Evolutionary conservation across 129 eudicot genomes (phyloP), one percentile per base, ranked within the genome.

Genomic region (Rutidosis leptorrhynchoides): DNA sequence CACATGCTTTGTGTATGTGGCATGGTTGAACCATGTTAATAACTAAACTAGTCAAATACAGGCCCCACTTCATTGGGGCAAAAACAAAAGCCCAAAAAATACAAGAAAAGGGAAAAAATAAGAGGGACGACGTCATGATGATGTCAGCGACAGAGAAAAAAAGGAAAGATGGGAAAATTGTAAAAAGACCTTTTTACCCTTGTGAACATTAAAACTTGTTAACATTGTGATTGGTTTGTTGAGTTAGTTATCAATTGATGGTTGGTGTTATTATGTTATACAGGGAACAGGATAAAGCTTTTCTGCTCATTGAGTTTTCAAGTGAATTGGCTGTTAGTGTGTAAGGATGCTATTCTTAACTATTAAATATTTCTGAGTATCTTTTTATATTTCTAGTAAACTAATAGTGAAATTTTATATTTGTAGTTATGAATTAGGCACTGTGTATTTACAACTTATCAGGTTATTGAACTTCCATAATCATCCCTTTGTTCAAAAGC

Each of bases 381-480:
- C 1, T 22, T 74, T 15, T 46, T 12, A 46, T 16, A 45, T 15
- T 46, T 12, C 30, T 16, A 45, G 3, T 23, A 65, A 56, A 40
- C 23, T 40, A 25, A 40, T 20, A 12, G 27, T 68, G 19, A 62
- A 48, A 27, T 45, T 65, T 61, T 59, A 11, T 58, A 6, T 16
- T 69, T 65, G 11, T 81, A 87, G 95, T 21, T 90, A 86, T 35
- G 85, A 83, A 62, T 73, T 90, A 62, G 97, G 97, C 32, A 84
- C 72, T 30, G 88, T 83, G 60, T 90, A 83, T 81, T 67, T 90
- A 58, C 83, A 79, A 78, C 87, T 90, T n/a, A 79, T 90, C 85
- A 70, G 71, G 76, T 59, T 83, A 57, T 60, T 90, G 66, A 80
- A 77, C 73, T 85, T 90, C 49, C 71, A 83, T 16, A 85, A 83